Evolutionary conservation across 495 filamentous ascomycete species (phyloP), one percentile per base, ranked within the genome.

Genomic region (Trichoderma erinaceum): DNA sequence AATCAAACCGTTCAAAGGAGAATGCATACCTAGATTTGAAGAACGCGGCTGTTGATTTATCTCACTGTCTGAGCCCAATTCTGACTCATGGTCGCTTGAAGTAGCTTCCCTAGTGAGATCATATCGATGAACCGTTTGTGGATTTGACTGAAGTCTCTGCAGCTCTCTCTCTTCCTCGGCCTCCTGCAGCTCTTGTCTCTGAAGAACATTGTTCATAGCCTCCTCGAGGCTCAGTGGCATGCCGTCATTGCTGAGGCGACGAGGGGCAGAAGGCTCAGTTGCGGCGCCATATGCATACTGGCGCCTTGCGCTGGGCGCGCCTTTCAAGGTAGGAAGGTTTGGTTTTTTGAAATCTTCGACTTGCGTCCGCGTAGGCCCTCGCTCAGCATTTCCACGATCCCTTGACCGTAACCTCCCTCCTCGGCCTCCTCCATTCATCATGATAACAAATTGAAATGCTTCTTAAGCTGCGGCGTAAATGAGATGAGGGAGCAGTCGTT

Each of bases 211-310:
- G 11, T 46, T 16, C 41, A 66, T 41, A 4, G 43, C 65, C 1
- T 48, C 27, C 29, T 27, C 15, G 0, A 66, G 65, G 23, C n/a
- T 46, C 8, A 52, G 25, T 15, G 41, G 18, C 41, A 41, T 46
- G 41, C 29, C 43, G n/a, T 32, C 41, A n/a, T 11, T 8, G 65
- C 21, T 29, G 41, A 52, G 65, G 21, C 41, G 41, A 4, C 21
- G 65, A 16, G 18, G 64, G 41, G 18, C 21, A 7, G 35, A 15
- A 18, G 65, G 65, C n/a, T 66, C 65, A 4, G 18, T 21, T 15
- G 41, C 65, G 18, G 65, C 41, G 11, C 65, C 65, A 32, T 66
- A 66, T 11, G 41, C 29, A 35, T 66, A 66, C 43, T 66, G 65
- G 12, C 65, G 41, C n/a, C 43, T 61, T 12, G 11, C 25, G 10